Evolutionary conservation across 1,284 basidiomycete species (phyloP), one percentile per base, ranked within the genome.

Genomic region (Meripilus lineatus): DNA sequence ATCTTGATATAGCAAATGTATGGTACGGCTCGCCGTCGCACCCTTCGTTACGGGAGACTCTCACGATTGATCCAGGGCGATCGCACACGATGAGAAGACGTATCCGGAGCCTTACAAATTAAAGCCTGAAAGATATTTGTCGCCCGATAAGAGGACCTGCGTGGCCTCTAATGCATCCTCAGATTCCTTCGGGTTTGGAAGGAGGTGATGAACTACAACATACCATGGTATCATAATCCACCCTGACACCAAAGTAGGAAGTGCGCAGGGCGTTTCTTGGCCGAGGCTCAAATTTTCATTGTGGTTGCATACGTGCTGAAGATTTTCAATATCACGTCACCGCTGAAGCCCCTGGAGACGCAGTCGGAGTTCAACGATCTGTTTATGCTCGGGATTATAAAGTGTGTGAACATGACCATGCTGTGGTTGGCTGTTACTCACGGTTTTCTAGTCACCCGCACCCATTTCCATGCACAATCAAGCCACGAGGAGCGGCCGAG

Each of bases 201-300:
- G 14, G n/a, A 5, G 7, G 34, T n/a, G 13, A 30, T 10, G 14
- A 24, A 23, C 46, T 23, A 26, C 22, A 26, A 38, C 7, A 28
- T 8, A 13, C n/a, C 5, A 25, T 15, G n/a, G 2, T 24, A 15
- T 14, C 10, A 10, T 10, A 30, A 10, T 10, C 10, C 28, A 10
- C 10, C 10, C 10, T 17, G 13, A 14, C 7, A 14, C 18, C 11
- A 17, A 5, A 24, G 22, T 25, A 61, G 61, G 20, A 57, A 61
- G 6, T 66, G 63, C 44, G 61, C 64, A 1, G 65, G 64, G 2
- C 58, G 61, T 54, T 56, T 55, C 47, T 53, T 66, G 20, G 60
- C 64, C 8, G 58, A 62, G 40, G 58, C 52, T 41, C 61, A 62
- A 3, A 41, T 66, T 24, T 67, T 65, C 53, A 54, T 66, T 24